These are phyloP conservation scores for Schizochytrium sp. DNA, from an alignment of 108 stramenopile genomes.

Conservation along the genomic window DNA sequence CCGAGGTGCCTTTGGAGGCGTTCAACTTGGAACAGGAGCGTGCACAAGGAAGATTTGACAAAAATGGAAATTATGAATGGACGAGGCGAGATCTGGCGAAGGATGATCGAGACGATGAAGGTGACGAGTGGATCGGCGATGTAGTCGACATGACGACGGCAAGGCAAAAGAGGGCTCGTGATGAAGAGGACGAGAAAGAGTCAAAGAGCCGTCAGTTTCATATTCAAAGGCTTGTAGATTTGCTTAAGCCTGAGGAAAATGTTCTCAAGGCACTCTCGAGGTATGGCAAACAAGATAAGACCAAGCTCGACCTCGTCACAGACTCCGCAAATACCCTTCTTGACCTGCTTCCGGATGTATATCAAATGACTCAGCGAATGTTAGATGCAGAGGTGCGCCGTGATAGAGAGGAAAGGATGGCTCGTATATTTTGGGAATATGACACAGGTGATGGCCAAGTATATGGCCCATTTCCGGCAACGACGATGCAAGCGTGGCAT, in stretches of 20 bases:
- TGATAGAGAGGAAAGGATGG: not conserved
- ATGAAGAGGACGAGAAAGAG: not conserved
- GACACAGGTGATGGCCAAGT: not conserved
- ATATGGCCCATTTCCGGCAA: not conserved
- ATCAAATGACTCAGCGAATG: not conserved
- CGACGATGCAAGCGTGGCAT: not conserved
- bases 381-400: not conserved
- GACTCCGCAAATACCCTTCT: slow-evolving; percentile 7
- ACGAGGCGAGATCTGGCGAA: not conserved
- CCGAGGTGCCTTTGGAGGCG: slow-evolving; percentile 17
- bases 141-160: not conserved
- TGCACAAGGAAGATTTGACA: slow-evolving; percentile 7
- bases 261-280: not conserved
- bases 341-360: not conserved
- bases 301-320: not conserved
- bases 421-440: not conserved
- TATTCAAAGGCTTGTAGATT: not conserved
- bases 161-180: not conserved
- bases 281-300: not conserved
- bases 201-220: not conserved
- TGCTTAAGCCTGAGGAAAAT: not conserved
- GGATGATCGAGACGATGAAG: not conserved
- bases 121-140: not conserved
- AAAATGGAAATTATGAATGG: not conserved
- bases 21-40: slow-evolving; percentile 12